phyloP scores from a whole-genome alignment of 225 moss, liverwort and hornwort species.

The Pseudisothecium myosuroides region DNA sequence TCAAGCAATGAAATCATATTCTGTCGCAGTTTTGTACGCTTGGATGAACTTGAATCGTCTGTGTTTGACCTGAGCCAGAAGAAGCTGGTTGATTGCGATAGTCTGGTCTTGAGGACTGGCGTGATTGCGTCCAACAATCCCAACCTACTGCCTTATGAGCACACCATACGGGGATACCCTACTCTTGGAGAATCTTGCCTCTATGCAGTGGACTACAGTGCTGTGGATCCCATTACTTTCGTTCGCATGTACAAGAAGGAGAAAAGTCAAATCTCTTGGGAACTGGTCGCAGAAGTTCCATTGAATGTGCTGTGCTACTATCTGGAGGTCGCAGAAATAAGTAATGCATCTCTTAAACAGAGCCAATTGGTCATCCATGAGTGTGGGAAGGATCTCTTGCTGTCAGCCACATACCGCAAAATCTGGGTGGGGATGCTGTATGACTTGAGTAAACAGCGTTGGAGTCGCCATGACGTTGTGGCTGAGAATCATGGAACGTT shows the following conservation, averaged over 20 bases:
- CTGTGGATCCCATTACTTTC: background rate
- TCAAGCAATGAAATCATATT: background rate
- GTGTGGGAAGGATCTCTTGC: background rate
- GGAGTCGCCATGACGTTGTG: background rate
- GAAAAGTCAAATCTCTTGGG: background rate
- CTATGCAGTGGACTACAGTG: background rate
- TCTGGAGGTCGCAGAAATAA: background rate
- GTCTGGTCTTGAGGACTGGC: background rate
- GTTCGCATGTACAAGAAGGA: background rate
- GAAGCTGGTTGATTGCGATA: background rate
- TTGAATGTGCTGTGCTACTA: background rate
- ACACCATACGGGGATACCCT: background rate
- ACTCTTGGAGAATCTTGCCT: background rate
- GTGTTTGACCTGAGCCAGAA: background rate
- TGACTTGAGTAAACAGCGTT: background rate
- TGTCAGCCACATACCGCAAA: background rate
- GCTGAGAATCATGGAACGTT: background rate
- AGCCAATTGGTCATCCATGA: background rate
- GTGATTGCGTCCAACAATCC: background rate
- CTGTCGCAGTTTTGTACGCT: background rate
- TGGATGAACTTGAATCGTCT: background rate
- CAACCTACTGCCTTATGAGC: background rate
- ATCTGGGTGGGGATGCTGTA: background rate
- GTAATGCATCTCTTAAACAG: background rate
- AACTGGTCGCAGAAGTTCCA: background rate